These are phyloP conservation scores for Globisporangium polare DNA, from an alignment of 352 stramenopile genomes.

Conservation along the genomic window DNA sequence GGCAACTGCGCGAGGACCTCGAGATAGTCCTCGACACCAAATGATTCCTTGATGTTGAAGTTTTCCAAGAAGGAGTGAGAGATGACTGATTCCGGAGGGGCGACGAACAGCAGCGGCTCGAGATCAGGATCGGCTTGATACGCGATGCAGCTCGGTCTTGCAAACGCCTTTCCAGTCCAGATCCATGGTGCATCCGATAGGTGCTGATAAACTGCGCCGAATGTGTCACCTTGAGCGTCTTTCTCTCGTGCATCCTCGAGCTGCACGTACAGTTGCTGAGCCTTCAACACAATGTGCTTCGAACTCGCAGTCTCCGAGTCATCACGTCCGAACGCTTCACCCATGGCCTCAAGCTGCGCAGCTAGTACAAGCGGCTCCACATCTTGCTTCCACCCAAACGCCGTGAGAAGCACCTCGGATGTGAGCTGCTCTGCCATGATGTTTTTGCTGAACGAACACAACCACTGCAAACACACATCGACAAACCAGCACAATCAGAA, in stretches of 20 bases:
- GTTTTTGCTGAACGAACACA: constrained; percentile 47
- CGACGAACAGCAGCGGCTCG: constrained; percentile 57
- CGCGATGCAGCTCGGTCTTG: constrained; percentile 47
- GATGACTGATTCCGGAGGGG: constrained; percentile 54
- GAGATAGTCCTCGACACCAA: constrained; percentile 52
- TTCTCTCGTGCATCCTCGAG: constrained; percentile 40
- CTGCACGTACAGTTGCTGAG: constrained; percentile 50
- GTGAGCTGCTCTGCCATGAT: constrained; percentile 53
- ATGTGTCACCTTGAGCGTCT: constrained; percentile 19
- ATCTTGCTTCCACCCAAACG: constrained; percentile 52
- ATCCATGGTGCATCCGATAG: constrained; percentile 53
- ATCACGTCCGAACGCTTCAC: constrained; percentile 18
- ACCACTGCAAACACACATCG: constrained; percentile 34
- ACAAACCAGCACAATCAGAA: not conserved
- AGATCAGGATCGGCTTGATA: constrained; percentile 35
- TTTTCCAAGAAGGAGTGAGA: constrained; percentile 48
- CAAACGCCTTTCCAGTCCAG: constrained; percentile 66
- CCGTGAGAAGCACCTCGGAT: constrained; percentile 45
- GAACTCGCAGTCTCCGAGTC: not conserved
- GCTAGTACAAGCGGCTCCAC: constrained; percentile 41
- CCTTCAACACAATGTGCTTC: constrained; percentile 36
- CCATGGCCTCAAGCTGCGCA: constrained; percentile 51
- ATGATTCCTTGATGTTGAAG: constrained; percentile 51
- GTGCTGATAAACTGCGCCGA: constrained; percentile 28
- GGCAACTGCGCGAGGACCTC: constrained; percentile 45